These are phyloP conservation scores for Fusarium piperis DNA, from an alignment of 2,329 filamentous ascomycete species.

Conservation along the genomic window DNA sequence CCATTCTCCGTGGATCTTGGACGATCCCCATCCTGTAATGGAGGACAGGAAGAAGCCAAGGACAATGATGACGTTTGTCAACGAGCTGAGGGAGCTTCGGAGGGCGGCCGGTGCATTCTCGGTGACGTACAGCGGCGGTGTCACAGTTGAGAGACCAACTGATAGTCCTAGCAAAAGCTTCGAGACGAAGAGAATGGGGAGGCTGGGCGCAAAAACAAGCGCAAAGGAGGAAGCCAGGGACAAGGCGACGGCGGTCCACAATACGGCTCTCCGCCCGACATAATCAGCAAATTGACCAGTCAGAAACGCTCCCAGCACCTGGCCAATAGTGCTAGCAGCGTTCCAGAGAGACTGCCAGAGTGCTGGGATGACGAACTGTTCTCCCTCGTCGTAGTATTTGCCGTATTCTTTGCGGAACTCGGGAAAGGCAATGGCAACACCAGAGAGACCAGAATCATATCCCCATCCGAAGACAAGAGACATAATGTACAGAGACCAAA, in stretches of 20 bases:
- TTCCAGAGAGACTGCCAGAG: constrained; percentile 52
- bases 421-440: constrained; percentile 48
- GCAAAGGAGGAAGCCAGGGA: constrained; percentile 42
- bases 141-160: constrained; percentile 40
- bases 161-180: constrained; percentile 43
- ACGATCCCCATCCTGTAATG: constrained; percentile 40
- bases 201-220: constrained; percentile 40
- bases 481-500: constrained; percentile 45
- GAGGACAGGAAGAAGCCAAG: constrained; percentile 44
- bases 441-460: constrained; percentile 49
- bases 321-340: constrained; percentile 48
- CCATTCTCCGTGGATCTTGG: constrained; percentile 41
- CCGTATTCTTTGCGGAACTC: constrained; percentile 48
- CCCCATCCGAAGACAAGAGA: constrained; percentile 49
- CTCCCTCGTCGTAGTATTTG: constrained; percentile 44
- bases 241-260: constrained; percentile 37
- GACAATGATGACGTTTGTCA: constrained; percentile 45
- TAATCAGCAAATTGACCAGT: constrained; percentile 41
- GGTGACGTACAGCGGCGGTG: constrained; percentile 43
- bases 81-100: constrained; percentile 39
- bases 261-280: constrained; percentile 34
- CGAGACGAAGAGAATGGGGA: constrained; percentile 42
- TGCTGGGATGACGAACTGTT: constrained; percentile 47
- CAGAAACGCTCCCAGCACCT: constrained; percentile 41
- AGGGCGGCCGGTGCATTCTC: constrained; percentile 44